Evolutionary conservation across 2,329 filamentous ascomycete genomes (phyloP).

Genomic region (Calonectria naviculata): DNA sequence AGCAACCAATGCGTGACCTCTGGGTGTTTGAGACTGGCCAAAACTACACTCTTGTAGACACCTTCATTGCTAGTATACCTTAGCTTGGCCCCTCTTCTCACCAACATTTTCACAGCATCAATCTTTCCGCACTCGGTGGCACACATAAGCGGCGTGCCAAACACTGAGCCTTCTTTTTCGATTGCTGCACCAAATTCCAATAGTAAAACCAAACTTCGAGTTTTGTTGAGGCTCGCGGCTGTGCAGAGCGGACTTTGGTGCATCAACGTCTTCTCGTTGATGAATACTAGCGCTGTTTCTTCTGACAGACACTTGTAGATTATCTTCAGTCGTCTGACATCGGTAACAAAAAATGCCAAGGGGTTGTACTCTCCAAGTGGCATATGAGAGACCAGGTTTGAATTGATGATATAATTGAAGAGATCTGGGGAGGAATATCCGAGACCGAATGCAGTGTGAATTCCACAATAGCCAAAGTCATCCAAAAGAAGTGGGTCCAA

Average conservation of each 20-base stretch:
- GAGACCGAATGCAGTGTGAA: too few species aligned
- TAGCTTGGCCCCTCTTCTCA: background rate
- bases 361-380: too few species aligned
- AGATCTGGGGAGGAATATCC: too few species aligned
- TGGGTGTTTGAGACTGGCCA: background rate
- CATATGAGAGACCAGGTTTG: too few species aligned
- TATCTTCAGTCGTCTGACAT: background rate
- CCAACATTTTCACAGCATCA: background rate
- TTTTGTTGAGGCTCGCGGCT: background rate
- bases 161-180: background rate
- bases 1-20: constrained; percentile 8
- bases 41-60: background rate
- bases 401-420: too few species aligned
- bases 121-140: background rate
- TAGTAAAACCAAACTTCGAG: background rate
- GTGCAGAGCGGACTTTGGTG: background rate
- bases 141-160: background rate
- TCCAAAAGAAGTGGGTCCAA: too few species aligned
- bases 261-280: too few species aligned
- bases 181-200: background rate
- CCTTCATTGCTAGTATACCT: background rate
- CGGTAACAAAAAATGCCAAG: too few species aligned
- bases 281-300: too few species aligned
- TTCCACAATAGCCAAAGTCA: too few species aligned
- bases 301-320: too few species aligned